Evolutionary conservation across 345 rosid species (phyloP).

Genomic region (Citrus inodora): DNA sequence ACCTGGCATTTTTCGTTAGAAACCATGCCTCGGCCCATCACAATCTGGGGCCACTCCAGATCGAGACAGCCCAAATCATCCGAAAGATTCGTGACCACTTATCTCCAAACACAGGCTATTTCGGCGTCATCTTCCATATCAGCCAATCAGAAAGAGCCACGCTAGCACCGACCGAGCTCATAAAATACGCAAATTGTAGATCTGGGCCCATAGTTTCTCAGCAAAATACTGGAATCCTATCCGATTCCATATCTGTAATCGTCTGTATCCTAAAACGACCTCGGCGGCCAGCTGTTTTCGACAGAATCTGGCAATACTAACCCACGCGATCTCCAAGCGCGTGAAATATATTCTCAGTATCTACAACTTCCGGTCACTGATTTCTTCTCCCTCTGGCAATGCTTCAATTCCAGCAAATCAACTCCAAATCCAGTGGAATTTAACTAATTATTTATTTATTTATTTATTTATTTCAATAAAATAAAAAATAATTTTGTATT

Average conservation of each 20-base stretch:
- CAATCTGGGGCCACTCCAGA: neutral
- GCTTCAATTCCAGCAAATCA: neutral
- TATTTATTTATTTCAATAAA: too few species aligned
- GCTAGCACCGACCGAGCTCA: neutral
- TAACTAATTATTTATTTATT: too few species aligned
- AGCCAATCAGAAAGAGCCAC: neutral
- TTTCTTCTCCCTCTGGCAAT: neutral
- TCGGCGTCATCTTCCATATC: neutral
- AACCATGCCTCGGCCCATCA: neutral
- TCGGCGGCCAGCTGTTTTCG: neutral
- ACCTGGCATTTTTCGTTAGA: too few species aligned
- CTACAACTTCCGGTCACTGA: too few species aligned
- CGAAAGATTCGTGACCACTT: neutral
- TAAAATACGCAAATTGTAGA: too few species aligned
- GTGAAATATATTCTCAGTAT: neutral
- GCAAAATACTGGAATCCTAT: conserved; percentile 12
- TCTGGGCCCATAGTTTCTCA: conserved; percentile 24
- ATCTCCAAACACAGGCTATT: neutral
- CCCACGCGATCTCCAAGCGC: neutral
- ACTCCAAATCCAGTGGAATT: neutral
- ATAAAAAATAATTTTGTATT: too few species aligned
- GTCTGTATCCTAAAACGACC: neutral
- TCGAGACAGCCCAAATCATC: neutral
- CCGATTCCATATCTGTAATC: neutral
- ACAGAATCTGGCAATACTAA: neutral